phyloP scores from a whole-genome alignment of 306 rosid genomes.

The Parietaria judaica region DNA sequence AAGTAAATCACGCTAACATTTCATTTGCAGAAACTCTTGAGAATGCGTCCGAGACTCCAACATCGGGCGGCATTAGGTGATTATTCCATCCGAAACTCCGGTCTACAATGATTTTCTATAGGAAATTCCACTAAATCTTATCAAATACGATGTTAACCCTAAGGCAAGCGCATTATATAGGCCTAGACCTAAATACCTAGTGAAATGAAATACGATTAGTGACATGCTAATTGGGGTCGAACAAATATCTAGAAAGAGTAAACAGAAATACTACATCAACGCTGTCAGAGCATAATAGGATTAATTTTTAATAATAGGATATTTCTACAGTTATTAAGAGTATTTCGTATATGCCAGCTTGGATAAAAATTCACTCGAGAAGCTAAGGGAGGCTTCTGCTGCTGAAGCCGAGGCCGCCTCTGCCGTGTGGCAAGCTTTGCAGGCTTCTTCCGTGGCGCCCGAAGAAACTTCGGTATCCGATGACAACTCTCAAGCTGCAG shows the following conservation, averaged over 20 bases:
- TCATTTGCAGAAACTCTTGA: constrained; percentile 34
- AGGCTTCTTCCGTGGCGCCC: constrained; percentile 44
- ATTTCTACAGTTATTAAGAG: background rate
- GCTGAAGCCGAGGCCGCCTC: constrained; percentile 98
- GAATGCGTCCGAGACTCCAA: constrained; percentile 36
- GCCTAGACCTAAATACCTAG: no score
- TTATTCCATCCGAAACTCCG: background rate
- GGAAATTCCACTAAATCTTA: no score
- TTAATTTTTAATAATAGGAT: no score
- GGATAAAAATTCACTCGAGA: constrained; percentile 87
- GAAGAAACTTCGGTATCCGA: constrained; percentile 81
- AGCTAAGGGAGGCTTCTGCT: constrained; percentile 97
- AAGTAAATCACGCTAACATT: constrained; percentile 36
- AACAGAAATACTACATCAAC: no score
- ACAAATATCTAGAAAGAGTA: no score
- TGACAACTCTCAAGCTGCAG: constrained; percentile 76
- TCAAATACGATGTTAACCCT: no score
- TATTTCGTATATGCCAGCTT: constrained; percentile 34
- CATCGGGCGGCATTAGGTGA: constrained; percentile 62
- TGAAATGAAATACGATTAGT: no score
- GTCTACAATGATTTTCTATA: no score
- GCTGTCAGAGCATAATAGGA: no score
- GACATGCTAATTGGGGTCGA: no score
- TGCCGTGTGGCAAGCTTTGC: constrained; percentile 96
- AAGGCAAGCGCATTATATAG: no score